Evolutionary conservation across 2,329 filamentous ascomycete genomes (phyloP).

Genomic region (Apiospora marii): DNA sequence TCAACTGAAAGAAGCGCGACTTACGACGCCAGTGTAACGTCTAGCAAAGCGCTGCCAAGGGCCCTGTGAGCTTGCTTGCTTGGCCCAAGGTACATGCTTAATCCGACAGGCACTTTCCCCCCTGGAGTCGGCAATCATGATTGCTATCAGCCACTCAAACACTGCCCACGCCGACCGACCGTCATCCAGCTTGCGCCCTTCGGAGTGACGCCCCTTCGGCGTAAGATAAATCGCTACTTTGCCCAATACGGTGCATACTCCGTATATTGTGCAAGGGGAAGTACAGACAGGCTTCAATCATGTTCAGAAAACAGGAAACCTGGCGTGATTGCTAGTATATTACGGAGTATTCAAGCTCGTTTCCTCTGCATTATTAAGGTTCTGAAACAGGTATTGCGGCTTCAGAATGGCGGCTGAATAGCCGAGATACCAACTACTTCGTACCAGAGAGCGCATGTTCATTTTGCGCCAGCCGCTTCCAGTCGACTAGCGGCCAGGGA

Average conservation of each 20-base stretch:
- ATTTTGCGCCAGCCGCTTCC: constrained; percentile 3
- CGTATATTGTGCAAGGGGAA: not conserved
- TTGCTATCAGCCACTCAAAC: constrained; percentile 16
- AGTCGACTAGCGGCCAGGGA: not conserved
- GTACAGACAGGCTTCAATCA: not conserved
- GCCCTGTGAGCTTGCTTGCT: not conserved
- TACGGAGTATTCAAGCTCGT: not conserved
- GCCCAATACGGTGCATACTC: not conserved
- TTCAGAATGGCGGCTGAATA: constrained; percentile 6
- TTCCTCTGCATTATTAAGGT: not conserved
- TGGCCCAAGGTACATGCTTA: not conserved
- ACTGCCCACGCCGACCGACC: constrained; percentile 4
- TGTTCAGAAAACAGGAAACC: not conserved
- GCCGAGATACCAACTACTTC: not conserved
- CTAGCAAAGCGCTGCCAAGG: constrained; percentile 7
- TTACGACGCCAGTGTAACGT: constrained; percentile 13
- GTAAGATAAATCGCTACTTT: not conserved
- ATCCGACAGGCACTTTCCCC: constrained; percentile 4
- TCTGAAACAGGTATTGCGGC: not conserved
- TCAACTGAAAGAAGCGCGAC: not conserved
- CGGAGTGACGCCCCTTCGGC: not conserved
- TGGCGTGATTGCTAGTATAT: not conserved
- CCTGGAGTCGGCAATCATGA: not conserved
- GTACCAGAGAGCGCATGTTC: not conserved
- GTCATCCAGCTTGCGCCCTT: not conserved